Evolutionary conservation across 2,329 filamentous ascomycete species (phyloP).

Genomic region (Coccinonectria pachysandricola): DNA sequence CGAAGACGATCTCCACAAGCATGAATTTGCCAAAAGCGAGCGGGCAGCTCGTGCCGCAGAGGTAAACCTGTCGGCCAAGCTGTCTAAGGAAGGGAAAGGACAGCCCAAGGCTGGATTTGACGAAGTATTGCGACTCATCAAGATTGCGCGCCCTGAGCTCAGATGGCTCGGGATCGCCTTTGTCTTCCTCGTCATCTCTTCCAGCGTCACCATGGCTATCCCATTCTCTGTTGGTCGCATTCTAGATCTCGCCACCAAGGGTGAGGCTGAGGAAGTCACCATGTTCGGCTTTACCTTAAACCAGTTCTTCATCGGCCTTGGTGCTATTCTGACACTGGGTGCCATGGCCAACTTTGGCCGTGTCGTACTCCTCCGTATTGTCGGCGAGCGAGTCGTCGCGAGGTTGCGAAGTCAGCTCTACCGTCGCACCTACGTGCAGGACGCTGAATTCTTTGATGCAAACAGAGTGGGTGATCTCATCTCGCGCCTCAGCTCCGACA

Average conservation of each 20-base stretch:
- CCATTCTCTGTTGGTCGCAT: slow-evolving; percentile 96
- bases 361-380: slow-evolving; percentile 84
- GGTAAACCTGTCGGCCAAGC: slow-evolving; percentile 76
- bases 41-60: slow-evolving; percentile 80
- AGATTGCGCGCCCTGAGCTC: slow-evolving; percentile 78
- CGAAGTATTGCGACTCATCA: slow-evolving; percentile 80
- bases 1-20: slow-evolving; percentile 28
- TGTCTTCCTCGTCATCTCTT: slow-evolving; percentile 77
- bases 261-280: slow-evolving; percentile 51
- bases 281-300: slow-evolving; percentile 77
- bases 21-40: slow-evolving; percentile 57
- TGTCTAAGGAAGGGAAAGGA: slow-evolving; percentile 70
- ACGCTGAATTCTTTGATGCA: slow-evolving; percentile 97
- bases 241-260: slow-evolving; percentile 78
- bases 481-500: slow-evolving; percentile 89
- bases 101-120: slow-evolving; percentile 49
- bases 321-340: slow-evolving; percentile 65
- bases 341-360: slow-evolving; percentile 88
- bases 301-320: slow-evolving; percentile 82
- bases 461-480: slow-evolving; percentile 95
- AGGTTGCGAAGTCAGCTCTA: slow-evolving; percentile 83
- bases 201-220: slow-evolving; percentile 87
- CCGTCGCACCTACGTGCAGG: slow-evolving; percentile 86
- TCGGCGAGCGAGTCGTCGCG: slow-evolving; percentile 89
- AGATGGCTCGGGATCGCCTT: slow-evolving; percentile 72